Conservation (phyloP, 2,329 filamentous ascomycete species). For the Claviceps maximensis region DNA sequence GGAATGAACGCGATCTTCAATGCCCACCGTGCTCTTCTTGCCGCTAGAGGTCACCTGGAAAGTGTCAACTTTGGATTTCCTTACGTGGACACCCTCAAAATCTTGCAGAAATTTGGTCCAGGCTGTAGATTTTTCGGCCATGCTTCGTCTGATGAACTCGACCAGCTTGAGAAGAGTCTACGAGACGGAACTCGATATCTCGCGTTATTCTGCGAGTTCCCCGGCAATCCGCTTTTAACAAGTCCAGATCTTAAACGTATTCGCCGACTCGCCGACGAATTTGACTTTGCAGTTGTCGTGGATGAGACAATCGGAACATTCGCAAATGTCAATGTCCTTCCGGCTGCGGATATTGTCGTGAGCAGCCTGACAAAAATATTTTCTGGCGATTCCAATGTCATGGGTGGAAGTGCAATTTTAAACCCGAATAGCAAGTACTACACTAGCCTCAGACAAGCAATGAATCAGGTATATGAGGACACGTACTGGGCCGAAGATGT, state of each 20-base stretch:
- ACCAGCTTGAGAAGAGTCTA: conserved; percentile 66
- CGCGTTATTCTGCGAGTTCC: conserved; percentile 87
- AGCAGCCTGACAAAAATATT: conserved; percentile 96
- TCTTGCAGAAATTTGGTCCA: conserved; percentile 85
- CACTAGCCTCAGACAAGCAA: conserved; percentile 48
- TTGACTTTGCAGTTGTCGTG: conserved; percentile 79
- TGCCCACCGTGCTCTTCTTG: conserved; percentile 61
- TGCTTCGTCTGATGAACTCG: conserved; percentile 62
- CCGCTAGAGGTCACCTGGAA: conserved; percentile 48
- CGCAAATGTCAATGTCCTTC: conserved; percentile 86
- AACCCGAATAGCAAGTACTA: conserved; percentile 62
- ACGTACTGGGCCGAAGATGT: conserved; percentile 91
- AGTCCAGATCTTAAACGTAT: conserved; percentile 80
- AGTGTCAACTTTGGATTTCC: conserved; percentile 95
- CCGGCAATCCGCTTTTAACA: conserved; percentile 76
- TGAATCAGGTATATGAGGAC: conserved; percentile 61
- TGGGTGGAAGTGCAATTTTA: conserved; percentile 67
- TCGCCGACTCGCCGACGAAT: conserved; percentile 61
- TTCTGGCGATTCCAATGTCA: conserved; percentile 94
- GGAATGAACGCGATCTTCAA: conserved; percentile 97
- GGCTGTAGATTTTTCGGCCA: conserved; percentile 81
- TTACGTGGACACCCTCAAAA: conserved; percentile 92
- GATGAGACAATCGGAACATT: conserved; percentile 97
- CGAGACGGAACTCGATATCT: conserved; percentile 62
- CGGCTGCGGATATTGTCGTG: conserved; percentile 79